Conservation (phyloP, 176 grass and related monocot genomes). For the Oryza nivara region DNA sequence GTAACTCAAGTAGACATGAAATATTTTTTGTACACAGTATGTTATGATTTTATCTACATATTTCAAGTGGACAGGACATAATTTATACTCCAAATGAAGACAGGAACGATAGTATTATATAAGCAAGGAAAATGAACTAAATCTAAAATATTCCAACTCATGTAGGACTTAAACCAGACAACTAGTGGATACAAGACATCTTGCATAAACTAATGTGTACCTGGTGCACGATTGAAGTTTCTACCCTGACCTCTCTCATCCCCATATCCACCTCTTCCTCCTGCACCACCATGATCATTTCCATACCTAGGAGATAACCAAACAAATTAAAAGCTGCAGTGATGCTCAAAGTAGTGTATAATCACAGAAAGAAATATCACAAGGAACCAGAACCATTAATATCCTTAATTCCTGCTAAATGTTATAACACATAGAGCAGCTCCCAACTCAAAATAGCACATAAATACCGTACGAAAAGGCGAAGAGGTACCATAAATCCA, state of each 20-base stretch:
- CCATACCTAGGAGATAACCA: slow-evolving; percentile 44
- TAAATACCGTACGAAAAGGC: not conserved
- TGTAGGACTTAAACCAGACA: slow-evolving; percentile 2
- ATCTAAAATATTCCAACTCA: not conserved
- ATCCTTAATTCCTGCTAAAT: not conserved
- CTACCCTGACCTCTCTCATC: slow-evolving; percentile 69
- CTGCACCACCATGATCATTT: slow-evolving; percentile 56
- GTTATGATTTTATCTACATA: not conserved
- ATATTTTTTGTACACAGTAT: not conserved
- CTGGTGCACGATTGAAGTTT: slow-evolving; percentile 55
- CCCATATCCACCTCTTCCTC: slow-evolving; percentile 68
- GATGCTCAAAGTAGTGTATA: not conserved
- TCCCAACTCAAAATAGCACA: not conserved
- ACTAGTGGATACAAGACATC: slow-evolving; percentile 4
- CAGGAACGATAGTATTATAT: slow-evolving; percentile 45
- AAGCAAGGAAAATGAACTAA: slow-evolving; percentile 13
- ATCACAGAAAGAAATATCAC: not conserved
- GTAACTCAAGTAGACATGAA: not conserved
- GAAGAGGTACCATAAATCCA: not conserved
- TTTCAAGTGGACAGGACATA: not conserved
- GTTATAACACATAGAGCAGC: not conserved
- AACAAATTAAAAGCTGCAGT: not conserved
- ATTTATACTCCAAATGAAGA: slow-evolving; percentile 6
- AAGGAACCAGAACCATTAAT: slow-evolving; percentile 5
- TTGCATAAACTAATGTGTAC: slow-evolving; percentile 38